These are phyloP conservation scores for Rehmannia glutinosa DNA, from an alignment of 257 asterid genomes.

Conservation along the genomic window DNA sequence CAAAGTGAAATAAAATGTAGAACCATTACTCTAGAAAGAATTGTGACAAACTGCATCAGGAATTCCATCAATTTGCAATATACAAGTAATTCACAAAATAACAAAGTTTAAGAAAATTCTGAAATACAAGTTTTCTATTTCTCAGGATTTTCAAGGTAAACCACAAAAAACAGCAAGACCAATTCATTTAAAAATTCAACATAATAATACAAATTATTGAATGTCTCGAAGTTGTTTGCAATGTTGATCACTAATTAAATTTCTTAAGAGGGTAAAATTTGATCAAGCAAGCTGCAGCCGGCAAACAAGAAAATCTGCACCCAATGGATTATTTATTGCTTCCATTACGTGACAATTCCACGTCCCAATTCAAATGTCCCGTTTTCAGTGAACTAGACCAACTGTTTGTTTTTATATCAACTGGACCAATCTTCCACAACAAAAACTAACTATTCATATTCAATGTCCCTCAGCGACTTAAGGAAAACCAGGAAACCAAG, in stretches of 20 bases:
- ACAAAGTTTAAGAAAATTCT: background rate
- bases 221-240: background rate
- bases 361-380: no score
- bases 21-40: background rate
- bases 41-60: background rate
- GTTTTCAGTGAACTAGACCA: background rate
- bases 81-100: background rate
- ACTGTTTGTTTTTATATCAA: no score
- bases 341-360: background rate
- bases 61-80: background rate
- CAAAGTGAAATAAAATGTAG: background rate
- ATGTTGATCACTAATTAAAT: background rate
- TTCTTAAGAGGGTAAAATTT: background rate
- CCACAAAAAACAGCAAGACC: background rate
- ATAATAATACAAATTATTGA: background rate
- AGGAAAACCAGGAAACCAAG: no score
- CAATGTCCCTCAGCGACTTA: no score
- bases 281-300: background rate
- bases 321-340: background rate
- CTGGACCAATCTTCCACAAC: no score
- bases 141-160: conserved; percentile 3
- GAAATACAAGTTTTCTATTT: background rate
- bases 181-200: background rate
- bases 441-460: no score
- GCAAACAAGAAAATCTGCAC: background rate